Conservation (phyloP, 148 eudicot species). For the Pouteria glomerata region DNA sequence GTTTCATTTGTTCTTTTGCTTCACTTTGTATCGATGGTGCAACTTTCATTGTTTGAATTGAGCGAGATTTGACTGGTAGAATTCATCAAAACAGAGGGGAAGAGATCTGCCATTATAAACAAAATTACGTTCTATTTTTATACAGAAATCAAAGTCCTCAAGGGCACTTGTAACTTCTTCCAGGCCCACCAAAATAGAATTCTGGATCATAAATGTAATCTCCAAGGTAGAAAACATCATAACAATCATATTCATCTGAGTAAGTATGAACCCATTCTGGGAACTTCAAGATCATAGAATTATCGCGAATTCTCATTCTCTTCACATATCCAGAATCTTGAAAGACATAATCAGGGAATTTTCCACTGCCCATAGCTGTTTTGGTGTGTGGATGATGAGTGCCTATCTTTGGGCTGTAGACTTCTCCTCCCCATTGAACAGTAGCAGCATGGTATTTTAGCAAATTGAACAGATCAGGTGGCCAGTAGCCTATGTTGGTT, state of each 20-base stretch:
- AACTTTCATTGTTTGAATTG: background rate
- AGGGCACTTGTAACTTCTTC: conserved; percentile 39
- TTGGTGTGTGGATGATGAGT: conserved; percentile 42
- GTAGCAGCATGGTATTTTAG: conserved; percentile 23
- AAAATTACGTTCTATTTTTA: no score
- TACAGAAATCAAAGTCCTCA: no score
- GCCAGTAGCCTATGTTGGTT: conserved; percentile 62
- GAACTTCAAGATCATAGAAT: conserved; percentile 18
- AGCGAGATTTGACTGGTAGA: background rate
- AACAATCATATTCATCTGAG: conserved; percentile 44
- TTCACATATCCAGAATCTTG: conserved; percentile 24
- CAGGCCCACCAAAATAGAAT: conserved; percentile 66
- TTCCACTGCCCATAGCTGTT: conserved; percentile 59
- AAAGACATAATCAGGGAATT: conserved; percentile 11
- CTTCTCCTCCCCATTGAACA: conserved; percentile 69
- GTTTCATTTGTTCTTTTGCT: background rate
- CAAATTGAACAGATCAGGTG: conserved; percentile 21
- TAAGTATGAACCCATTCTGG: conserved; percentile 35
- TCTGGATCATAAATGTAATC: conserved; percentile 58
- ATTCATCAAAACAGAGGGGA: background rate
- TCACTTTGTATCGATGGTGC: background rate
- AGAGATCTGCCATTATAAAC: no score
- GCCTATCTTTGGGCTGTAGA: conserved; percentile 47
- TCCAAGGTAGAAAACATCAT: conserved; percentile 14
- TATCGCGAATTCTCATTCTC: conserved; percentile 33